Conservation (phyloP, 768 basidiomycete genomes). For the Leccinum pellstonianum region DNA sequence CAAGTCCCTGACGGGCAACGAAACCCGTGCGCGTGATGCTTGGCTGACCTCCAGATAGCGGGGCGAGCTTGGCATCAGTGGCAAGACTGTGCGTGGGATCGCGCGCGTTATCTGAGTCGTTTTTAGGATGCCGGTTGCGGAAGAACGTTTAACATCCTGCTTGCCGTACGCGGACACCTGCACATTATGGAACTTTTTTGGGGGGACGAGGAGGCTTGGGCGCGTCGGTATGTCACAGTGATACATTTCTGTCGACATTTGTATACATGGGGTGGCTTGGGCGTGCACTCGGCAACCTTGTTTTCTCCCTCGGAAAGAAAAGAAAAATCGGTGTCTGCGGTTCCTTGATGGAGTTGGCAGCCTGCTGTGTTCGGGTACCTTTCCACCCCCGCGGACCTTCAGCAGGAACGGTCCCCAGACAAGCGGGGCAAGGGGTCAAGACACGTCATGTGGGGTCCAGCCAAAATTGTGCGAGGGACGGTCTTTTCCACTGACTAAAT, state of each 20-base stretch:
- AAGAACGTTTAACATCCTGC: no score
- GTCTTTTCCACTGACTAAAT: not conserved
- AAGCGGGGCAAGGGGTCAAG: not conserved
- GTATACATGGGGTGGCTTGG: not conserved
- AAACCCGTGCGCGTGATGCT: slow-evolving; percentile 10
- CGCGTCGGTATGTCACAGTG: not conserved
- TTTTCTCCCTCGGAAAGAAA: not conserved
- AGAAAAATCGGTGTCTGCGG: not conserved
- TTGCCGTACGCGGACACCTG: not conserved
- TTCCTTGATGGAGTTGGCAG: not conserved
- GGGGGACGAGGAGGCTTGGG: not conserved
- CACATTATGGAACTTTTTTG: not conserved
- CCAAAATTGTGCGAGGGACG: not conserved
- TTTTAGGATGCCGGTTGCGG: not conserved
- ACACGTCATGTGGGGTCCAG: not conserved
- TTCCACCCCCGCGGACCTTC: not conserved
- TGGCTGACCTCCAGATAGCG: slow-evolving; percentile 36
- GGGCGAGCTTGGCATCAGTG: slow-evolving; percentile 42
- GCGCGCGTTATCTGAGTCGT: not conserved
- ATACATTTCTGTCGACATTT: not conserved
- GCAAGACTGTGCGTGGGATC: slow-evolving; percentile 49
- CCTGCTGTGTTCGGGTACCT: not conserved
- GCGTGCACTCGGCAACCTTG: not conserved
- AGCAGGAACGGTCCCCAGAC: not conserved
- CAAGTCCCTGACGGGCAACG: slow-evolving; percentile 18